Base-by-base conservation (phyloP, 2,329 filamentous ascomycete species). In the Cercospora janseana region DNA sequence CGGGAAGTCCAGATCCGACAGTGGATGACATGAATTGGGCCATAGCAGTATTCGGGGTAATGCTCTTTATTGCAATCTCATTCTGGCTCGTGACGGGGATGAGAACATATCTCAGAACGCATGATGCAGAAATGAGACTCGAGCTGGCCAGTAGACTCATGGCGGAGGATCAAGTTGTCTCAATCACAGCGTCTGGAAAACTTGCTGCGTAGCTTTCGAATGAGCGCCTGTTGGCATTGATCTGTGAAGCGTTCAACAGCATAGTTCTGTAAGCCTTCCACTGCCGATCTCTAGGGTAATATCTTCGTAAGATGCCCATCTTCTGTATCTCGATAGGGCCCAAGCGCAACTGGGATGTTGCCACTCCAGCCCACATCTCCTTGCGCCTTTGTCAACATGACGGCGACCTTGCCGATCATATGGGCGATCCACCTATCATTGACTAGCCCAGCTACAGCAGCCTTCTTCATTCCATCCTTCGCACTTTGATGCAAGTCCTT, bases 361-460 rank as follows among this genome's bases (percentile, higher is more conserved):
- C 72, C 74, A 44, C 70, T 73, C 55, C 79, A 79, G 1, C 76
- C 77, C 1, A 77, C 61, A 61, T 79, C 76, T 0, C 76, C 76
- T 50, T 74, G 71, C 26, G 72, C 72, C 18, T 67, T 70, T 62
- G 78, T 75, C 43, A 79, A 50, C 59, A 74, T 77, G 52, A 65
- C 67, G 49, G 74, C 75, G 3, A 76, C 64, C 54, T 75, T 78
- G 4, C 77, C 76, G 0, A 79, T 75, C 55, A 79, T 59, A 60
- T 72, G 75, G 27, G 76, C 76, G 57, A 80, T 78, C 76, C 76
- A 79, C 15, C 74, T 66, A 59, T 80, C 77, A 57, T 79, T 79
- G 4, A 75, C 72, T 27, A 77, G 68, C 1, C 70, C 72, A 27
- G 63, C 71, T 1, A 75, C 70, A 1, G 71, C 66, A 1, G 68